These are phyloP conservation scores for Cucumis cinereus DNA, from an alignment of 306 rosid species.

Conservation along the genomic window DNA sequence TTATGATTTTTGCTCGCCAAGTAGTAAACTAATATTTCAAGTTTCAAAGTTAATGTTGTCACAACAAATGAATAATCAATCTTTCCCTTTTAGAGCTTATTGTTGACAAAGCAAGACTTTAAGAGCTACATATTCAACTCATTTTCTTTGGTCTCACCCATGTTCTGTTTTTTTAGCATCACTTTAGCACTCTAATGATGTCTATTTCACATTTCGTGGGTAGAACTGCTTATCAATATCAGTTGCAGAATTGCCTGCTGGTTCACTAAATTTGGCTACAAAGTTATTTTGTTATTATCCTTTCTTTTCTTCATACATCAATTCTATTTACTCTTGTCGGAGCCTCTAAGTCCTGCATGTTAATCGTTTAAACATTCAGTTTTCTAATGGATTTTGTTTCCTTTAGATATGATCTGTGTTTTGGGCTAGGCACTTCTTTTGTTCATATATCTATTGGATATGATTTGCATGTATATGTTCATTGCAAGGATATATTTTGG, in stretches of 20 bases:
- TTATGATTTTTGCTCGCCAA: conserved; percentile 76
- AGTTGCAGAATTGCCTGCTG: neutral
- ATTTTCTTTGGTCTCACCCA: conserved; percentile 24
- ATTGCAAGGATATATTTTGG: no score
- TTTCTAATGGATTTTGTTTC: neutral
- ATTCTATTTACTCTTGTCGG: neutral
- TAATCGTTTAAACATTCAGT: neutral
- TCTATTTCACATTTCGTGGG: neutral
- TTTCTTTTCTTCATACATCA: neutral
- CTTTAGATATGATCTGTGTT: no score
- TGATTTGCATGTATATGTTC: no score
- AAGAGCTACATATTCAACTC: conserved; percentile 30
- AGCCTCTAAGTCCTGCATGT: neutral
- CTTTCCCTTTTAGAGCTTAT: conserved; percentile 5
- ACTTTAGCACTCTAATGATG: neutral
- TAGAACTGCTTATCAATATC: neutral
- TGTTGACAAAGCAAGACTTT: conserved; percentile 16
- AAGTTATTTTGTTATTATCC: neutral
- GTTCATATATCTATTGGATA: no score
- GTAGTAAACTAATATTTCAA: conserved; percentile 36
- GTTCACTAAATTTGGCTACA: neutral
- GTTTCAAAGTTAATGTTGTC: neutral
- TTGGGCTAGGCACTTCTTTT: no score
- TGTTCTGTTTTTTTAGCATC: neutral
- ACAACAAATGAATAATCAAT: neutral